Base-by-base conservation (phyloP, 2,329 filamentous ascomycete species). In the Sporothrix inflata region DNA sequence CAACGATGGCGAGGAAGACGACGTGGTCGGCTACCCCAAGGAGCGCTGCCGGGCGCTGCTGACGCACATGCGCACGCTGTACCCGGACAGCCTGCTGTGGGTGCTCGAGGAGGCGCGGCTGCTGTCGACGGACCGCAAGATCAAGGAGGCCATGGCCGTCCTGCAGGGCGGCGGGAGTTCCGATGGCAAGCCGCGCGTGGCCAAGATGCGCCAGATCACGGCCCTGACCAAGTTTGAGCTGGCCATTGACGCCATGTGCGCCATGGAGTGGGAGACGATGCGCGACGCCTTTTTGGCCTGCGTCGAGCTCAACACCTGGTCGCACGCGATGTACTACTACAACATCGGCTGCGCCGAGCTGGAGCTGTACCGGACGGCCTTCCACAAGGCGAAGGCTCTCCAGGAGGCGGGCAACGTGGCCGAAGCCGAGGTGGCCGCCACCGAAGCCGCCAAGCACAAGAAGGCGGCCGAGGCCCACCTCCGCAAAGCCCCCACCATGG, bases 231-330 rank as follows among this genome's bases (percentile, higher is more conserved):
- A 90, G 78, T 99, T 98, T 78, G 95, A 98, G 81, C 88, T 92
- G 76, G 91, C 91, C 60, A 82, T 98, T 75, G 89, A 92, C 77
- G 86, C 88, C 74, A 92, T 98, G 89, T 94, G 92, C 77, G 82
- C 91, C 21, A 92, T 97, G 79, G 86, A 91, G 74, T 98, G 95
- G 83, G 81, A 88, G 8, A 85, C 90, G 4, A 94, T 92, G 81
- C 88, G 92, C 3, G 86, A 91, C 72, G 87, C 89, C 0, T 98
- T 98, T 81, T 81, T 94, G 53, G 79, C 87, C 75, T 94, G 92
- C 75, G 84, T 93, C 12, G 90, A 92, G 71, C 86, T 96, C 71
- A 98, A 97, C 81, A 93, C 93, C 76, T 98, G 96, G 96, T 94
- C 91, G 71, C 94, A 94, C 69, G 90, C 91, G 0, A 80, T 98